phyloP scores from a whole-genome alignment of 2,329 filamentous ascomycete genomes.

The Beauveria bassiana region DNA sequence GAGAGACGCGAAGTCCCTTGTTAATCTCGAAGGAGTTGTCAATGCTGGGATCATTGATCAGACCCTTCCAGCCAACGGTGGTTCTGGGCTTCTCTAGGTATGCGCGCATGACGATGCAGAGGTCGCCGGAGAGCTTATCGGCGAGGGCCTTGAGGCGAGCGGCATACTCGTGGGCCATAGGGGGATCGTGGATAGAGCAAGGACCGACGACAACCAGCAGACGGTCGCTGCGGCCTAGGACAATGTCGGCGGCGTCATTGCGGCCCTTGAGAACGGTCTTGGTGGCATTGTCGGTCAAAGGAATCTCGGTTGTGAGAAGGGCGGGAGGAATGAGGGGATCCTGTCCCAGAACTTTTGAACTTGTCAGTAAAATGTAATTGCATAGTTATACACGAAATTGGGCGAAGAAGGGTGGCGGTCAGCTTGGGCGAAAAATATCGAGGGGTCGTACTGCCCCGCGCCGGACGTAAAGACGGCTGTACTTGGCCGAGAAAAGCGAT shows the following conservation, averaged over 20 bases:
- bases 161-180: constrained; percentile 81
- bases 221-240: constrained; percentile 73
- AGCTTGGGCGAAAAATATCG: not conserved
- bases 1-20: constrained; percentile 88
- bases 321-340: constrained; percentile 87
- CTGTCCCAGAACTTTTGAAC: constrained; percentile 70
- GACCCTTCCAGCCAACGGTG: constrained; percentile 96
- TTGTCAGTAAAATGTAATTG: not conserved
- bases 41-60: constrained; percentile 98
- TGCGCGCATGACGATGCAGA: constrained; percentile 93
- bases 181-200: constrained; percentile 95
- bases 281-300: constrained; percentile 54
- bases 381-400: not conserved
- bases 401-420: not conserved
- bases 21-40: constrained; percentile 98
- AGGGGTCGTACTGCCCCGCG: not conserved
- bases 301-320: constrained; percentile 79
- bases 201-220: constrained; percentile 92
- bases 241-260: constrained; percentile 61
- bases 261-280: constrained; percentile 65
- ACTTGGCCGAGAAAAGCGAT: not conserved
- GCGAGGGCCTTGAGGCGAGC: constrained; percentile 67
- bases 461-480: not conserved
- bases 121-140: constrained; percentile 71
- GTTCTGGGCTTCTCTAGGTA: constrained; percentile 99